These are phyloP conservation scores for Casuarina glauca DNA, from an alignment of 306 rosid species.

Conservation along the genomic window DNA sequence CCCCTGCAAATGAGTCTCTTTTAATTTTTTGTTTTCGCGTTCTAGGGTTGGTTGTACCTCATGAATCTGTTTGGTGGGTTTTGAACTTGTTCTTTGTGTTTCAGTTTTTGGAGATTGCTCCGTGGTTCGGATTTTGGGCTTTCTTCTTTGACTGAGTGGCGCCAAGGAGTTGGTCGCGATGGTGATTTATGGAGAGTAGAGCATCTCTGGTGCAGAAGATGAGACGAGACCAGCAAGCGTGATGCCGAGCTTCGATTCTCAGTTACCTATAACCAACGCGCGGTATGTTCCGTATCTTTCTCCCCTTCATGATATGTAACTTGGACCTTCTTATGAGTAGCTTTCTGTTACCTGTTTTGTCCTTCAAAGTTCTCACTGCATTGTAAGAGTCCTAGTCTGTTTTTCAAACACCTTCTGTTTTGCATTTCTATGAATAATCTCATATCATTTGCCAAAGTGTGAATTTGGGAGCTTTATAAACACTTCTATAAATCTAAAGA, in stretches of 20 bases:
- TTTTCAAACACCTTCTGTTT: neutral
- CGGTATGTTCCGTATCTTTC: conserved; percentile 26
- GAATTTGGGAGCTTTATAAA: neutral
- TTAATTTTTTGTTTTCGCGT: neutral
- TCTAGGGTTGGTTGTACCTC: neutral
- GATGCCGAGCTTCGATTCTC: conserved; percentile 55
- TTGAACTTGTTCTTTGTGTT: conserved; percentile 4
- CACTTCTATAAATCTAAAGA: neutral
- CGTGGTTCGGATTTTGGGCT: conserved; percentile 16
- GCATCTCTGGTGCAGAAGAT: conserved; percentile 41
- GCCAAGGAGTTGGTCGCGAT: conserved; percentile 26
- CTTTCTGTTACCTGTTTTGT: neutral
- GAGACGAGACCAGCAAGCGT: conserved; percentile 43
- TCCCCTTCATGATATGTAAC: neutral
- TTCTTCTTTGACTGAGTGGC: conserved; percentile 10
- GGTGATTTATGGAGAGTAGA: conserved; percentile 39
- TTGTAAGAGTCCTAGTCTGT: neutral
- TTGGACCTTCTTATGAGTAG: neutral
- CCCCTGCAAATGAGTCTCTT: neutral
- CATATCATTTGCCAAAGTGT: neutral
- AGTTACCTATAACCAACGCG: conserved; percentile 30
- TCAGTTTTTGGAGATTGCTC: conserved; percentile 17
- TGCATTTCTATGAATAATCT: no score
- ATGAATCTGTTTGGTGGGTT: neutral
- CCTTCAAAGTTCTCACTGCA: neutral